Evolutionary conservation across 176 grass and related monocot genomes (phyloP), one percentile per base, ranked within the genome.

Genomic region (Otatea glauca): DNA sequence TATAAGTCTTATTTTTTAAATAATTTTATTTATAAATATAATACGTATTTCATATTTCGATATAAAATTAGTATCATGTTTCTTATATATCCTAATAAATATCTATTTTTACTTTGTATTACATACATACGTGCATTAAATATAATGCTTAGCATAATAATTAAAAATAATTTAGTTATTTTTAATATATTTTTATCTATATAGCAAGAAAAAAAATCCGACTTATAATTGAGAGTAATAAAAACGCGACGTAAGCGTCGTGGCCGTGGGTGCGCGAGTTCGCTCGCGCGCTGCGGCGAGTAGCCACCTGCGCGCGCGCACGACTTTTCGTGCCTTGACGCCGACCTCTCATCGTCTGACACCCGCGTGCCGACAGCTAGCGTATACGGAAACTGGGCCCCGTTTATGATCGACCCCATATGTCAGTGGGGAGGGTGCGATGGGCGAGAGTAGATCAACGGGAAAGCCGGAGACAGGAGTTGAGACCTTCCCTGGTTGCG

Each of bases 281-380:
- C 20, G 45, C 10, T 9, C 41, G 9, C 58, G 82, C 83, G 83
- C 78, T 59, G 88, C 88, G 88, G 84, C 84, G 88, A 78, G 84
- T 49, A 72, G 84, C 43, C 71, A 44, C 44, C 79, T 29, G 16
- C 77, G 0, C 51, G 16, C 77, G 0, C 51, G 58, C 65, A 34
- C 27, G 24, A 13, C 48, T 59, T 47, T 23, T 32, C 8, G 12
- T 7, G 73, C 63, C 8, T 0, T 55, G 15, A 50, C 70, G 38
- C 42, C 21, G 66, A 17, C 43, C 14, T 0, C 6, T 21, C 15
- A 4, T 48, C 75, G 55, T 17, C 15, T 14, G 12, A 25, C 6
- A 55, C 18, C 47, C 24, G 13, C 67, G 5, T 18, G 3, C 54
- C 35, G 35, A 70, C 37, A 6, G 12, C 27, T 11, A 27, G 5